Base-by-base conservation (phyloP, 2,329 filamentous ascomycete genomes). In the Colletotrichum paranaense region DNA sequence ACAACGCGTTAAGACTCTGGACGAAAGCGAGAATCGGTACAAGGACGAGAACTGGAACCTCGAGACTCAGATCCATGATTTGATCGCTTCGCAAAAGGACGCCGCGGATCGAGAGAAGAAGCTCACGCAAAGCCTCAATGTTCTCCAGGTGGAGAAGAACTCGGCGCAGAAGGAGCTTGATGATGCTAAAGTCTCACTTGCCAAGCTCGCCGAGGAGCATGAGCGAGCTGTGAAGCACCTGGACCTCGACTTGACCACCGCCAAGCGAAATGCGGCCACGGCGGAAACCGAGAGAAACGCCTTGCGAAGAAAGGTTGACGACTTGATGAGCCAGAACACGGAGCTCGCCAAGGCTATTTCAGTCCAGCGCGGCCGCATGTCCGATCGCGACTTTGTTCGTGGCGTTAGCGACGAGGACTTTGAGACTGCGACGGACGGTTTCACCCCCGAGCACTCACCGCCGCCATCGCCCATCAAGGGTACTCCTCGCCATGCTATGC, bases 11-110 rank as follows among this genome's bases (percentile, higher is more conserved):
- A 93, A 94, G 79, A 89, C 90, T 7, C 87, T 98, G 53, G 95
- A 98, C 78, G 97, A 99, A 83, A 98, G 94, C 80, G 97, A 99
- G 82, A 93, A 97, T 79, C 92, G 94, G 65, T 98, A 97, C 85
- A 98, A 98, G 84, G 97, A 99, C 79, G 97, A 98, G 82, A 99
- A 98, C 81, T 99, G 97, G 97, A 96, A 94, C 75, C 88, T 99
- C 49, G 97, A 99, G 82, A 97, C 95, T 0, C 94, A 95, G 78
- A 89, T 97, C 26, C 97, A 98, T 78, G 95, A 98, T 75, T 87
- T 96, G 55, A 88, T 93, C 65, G 89, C 92, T 8, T 88, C 90
- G 19, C 89, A 93, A 75, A 94, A 92, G 80, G 94, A 97, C 59
- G 90, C 93, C 1, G 87, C 92, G 16, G 95, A 97, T 79, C 93